Conservation (phyloP, 306 rosid genomes). For the Styphnolobium japonicum region DNA sequence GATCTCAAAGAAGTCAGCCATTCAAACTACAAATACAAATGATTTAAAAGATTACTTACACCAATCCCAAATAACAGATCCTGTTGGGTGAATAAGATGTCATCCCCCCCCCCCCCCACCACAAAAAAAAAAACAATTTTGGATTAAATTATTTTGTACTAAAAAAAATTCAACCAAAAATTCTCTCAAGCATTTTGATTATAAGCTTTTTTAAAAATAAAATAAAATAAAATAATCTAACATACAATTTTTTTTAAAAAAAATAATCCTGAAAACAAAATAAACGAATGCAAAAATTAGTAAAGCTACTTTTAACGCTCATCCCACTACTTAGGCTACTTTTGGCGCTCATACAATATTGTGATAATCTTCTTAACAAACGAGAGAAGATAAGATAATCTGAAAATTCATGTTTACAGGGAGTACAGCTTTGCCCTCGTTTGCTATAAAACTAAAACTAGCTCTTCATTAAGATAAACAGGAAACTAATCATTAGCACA, state of each 20-base stretch:
- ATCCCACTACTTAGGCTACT: neutral
- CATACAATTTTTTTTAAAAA: neutral
- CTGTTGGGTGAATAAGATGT: neutral
- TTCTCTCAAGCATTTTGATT: neutral
- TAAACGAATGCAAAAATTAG: neutral
- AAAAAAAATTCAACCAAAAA: neutral
- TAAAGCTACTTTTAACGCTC: neutral
- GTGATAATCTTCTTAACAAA: neutral
- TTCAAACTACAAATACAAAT: neutral
- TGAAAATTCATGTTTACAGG: conserved; percentile 12
- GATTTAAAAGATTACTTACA: neutral
- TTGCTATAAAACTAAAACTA: conserved; percentile 6
- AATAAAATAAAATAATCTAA: neutral
- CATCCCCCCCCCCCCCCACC: too few relatives aligned
- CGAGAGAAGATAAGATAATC: conserved; percentile 6
- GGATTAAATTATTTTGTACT: neutral
- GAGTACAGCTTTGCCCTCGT: conserved; percentile 12
- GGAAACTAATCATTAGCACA: neutral
- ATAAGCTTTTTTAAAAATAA: neutral
- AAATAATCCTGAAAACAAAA: neutral
- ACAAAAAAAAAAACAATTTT: neutral
- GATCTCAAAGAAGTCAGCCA: neutral
- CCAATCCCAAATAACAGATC: neutral
- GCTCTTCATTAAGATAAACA: conserved; percentile 12
- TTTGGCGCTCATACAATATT: neutral